These are phyloP conservation scores for Funneliformis mosseae DNA, from an alignment of 192 early-diverging fungal species.

Conservation along the genomic window DNA sequence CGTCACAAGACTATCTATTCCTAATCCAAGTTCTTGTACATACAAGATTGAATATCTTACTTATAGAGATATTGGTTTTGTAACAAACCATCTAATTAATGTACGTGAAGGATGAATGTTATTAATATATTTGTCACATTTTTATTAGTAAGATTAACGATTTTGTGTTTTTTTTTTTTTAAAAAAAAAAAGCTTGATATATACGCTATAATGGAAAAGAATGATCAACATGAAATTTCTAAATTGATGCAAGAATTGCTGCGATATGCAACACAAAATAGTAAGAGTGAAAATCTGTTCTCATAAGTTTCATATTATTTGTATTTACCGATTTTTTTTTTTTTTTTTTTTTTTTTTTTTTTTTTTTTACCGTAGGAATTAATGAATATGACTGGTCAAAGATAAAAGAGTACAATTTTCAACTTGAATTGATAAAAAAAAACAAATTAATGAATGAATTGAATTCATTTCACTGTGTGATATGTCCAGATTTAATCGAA, in stretches of 20 bases:
- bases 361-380: slow-evolving; percentile 39
- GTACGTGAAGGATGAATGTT: slow-evolving; percentile 26
- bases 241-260: slow-evolving; percentile 41
- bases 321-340: slow-evolving; percentile 13
- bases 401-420: slow-evolving; percentile 87
- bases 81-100: slow-evolving; percentile 60
- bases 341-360: too few species aligned
- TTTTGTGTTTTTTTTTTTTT: not conserved
- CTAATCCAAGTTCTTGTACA: slow-evolving; percentile 36
- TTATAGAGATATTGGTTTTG: slow-evolving; percentile 56
- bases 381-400: slow-evolving; percentile 84
- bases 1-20: slow-evolving; percentile 50
- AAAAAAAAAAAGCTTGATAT: slow-evolving; percentile 47
- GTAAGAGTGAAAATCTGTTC: slow-evolving; percentile 15
- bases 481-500: slow-evolving; percentile 74
- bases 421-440: slow-evolving; percentile 70
- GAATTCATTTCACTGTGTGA: slow-evolving; percentile 63
- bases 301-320: not conserved
- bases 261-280: slow-evolving; percentile 37
- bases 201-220: slow-evolving; percentile 38
- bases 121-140: slow-evolving; percentile 6
- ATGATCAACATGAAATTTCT: slow-evolving; percentile 38
- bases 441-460: slow-evolving; percentile 51
- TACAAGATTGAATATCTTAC: slow-evolving; percentile 49
- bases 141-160: slow-evolving; percentile 5